Evolutionary conservation across 2,329 filamentous ascomycete species (phyloP).

Genomic region (Pyrenophora tritici-repentis): DNA sequence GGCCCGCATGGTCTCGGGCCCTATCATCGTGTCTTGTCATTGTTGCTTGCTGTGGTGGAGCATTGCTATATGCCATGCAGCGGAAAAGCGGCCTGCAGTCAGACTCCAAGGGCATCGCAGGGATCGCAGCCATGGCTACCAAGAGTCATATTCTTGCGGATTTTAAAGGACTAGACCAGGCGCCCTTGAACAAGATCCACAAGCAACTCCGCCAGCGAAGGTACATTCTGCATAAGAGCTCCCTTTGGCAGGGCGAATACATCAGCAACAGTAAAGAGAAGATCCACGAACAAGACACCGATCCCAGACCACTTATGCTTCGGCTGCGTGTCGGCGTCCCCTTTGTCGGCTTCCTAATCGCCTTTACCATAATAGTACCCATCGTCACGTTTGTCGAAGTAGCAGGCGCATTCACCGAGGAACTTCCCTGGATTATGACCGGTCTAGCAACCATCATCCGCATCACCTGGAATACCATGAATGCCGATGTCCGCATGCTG

Average conservation of each 20-base stretch:
- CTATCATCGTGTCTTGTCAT: slow-evolving; percentile 62
- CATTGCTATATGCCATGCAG: slow-evolving; percentile 65
- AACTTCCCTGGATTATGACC: slow-evolving; percentile 69
- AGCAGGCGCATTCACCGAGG: slow-evolving; percentile 60
- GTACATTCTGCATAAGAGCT: slow-evolving; percentile 72
- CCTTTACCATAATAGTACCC: slow-evolving; percentile 64
- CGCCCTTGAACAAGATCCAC: slow-evolving; percentile 69
- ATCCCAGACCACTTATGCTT: slow-evolving; percentile 71
- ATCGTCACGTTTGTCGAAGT: slow-evolving; percentile 65
- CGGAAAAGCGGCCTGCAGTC: slow-evolving; percentile 69
- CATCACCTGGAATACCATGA: slow-evolving; percentile 69
- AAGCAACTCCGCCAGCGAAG: slow-evolving; percentile 67
- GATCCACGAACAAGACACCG: slow-evolving; percentile 52
- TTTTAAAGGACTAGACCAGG: slow-evolving; percentile 73
- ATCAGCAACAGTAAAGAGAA: slow-evolving; percentile 56
- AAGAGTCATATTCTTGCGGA: slow-evolving; percentile 74
- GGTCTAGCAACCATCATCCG: slow-evolving; percentile 69
- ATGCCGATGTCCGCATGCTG: slow-evolving; percentile 72
- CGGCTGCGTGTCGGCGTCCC: slow-evolving; percentile 63
- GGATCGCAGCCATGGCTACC: slow-evolving; percentile 76
- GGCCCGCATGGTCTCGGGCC: slow-evolving; percentile 64
- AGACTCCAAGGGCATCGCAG: slow-evolving; percentile 74
- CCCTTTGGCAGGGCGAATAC: slow-evolving; percentile 67
- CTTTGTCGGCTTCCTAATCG: slow-evolving; percentile 62
- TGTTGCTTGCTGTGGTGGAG: slow-evolving; percentile 62